These are phyloP conservation scores for Arabis alpina DNA, from an alignment of 345 rosid genomes.

Conservation along the genomic window DNA sequence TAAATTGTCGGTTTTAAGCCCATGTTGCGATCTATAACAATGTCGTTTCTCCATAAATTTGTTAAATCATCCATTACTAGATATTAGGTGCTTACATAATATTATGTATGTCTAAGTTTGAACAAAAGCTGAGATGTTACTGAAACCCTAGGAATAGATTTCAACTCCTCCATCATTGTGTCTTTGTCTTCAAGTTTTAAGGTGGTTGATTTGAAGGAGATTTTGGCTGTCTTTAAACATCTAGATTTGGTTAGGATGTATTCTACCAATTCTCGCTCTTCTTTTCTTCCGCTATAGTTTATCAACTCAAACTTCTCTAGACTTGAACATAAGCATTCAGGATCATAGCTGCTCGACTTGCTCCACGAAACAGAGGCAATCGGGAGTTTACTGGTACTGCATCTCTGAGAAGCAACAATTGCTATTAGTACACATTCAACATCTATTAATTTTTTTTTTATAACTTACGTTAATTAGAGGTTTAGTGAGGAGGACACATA, in stretches of 20 bases:
- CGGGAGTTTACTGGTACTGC: neutral
- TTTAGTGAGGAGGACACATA: neutral
- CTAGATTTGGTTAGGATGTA: slow-evolving; percentile 1
- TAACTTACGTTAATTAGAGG: neutral
- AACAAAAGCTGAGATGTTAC: neutral
- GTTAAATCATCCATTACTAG: too few relatives aligned
- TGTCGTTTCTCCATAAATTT: too few relatives aligned
- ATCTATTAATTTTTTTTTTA: neutral
- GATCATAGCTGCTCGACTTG: neutral
- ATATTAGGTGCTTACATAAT: too few relatives aligned
- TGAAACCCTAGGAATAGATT: slow-evolving; percentile 12
- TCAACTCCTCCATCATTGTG: slow-evolving; percentile 2
- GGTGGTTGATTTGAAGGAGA: neutral
- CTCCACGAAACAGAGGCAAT: neutral
- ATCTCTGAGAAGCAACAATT: neutral
- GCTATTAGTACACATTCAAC: neutral
- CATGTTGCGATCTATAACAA: too few relatives aligned
- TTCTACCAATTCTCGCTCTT: slow-evolving; percentile 12
- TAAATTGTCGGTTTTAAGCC: too few relatives aligned
- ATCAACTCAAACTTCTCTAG: slow-evolving; percentile 26
- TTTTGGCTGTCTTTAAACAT: slow-evolving; percentile 15
- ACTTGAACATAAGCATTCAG: slow-evolving; percentile 1
- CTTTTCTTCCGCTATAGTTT: slow-evolving; percentile 5
- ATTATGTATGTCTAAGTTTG: too few relatives aligned
- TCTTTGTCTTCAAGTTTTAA: neutral